A percentile compares a stretch with the other conserved stretches of the same genome.
These are phyloP conservation scores for Syncephalastrum racemosum DNA, from an alignment of 371 early-diverging fungal genomes.

Conservation along the genomic window DNA sequence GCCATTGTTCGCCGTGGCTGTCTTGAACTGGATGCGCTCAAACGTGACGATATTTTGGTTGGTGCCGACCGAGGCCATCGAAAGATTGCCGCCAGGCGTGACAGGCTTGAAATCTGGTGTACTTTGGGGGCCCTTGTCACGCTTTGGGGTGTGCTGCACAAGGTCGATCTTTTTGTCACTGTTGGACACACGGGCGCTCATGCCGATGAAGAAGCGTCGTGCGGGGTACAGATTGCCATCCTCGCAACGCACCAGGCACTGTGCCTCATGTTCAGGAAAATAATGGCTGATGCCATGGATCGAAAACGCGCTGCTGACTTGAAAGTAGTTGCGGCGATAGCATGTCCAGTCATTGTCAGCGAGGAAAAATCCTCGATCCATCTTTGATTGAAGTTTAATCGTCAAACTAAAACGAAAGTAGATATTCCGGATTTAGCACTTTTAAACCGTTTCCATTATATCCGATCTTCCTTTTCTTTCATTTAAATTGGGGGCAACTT, in stretches of 20 bases:
- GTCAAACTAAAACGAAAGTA: constrained; percentile 12
- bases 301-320: constrained; percentile 69
- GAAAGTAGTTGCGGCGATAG: constrained; percentile 88
- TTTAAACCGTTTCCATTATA: not conserved
- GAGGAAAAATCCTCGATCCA: constrained; percentile 76
- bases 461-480: constrained; percentile 4
- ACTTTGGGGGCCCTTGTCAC: constrained; percentile 83
- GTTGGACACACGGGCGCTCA: constrained; percentile 56
- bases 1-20: constrained; percentile 85
- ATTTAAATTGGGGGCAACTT: constrained; percentile 9
- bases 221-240: constrained; percentile 25
- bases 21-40: constrained; percentile 89
- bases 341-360: constrained; percentile 84
- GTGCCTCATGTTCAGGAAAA: constrained; percentile 36
- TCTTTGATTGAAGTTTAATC: constrained; percentile 48
- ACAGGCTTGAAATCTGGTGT: constrained; percentile 56
- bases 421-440: not conserved
- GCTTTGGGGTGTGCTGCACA: constrained; percentile 84
- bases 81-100: constrained; percentile 47
- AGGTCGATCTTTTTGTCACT: constrained; percentile 69
- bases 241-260: constrained; percentile 46
- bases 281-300: constrained; percentile 44
- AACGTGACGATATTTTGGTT: constrained; percentile 60
- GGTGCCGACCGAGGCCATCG: constrained; percentile 30
- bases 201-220: constrained; percentile 60